Evolutionary conservation across 2,329 filamentous ascomycete species (phyloP).

Genomic region (Apiospora sp.): DNA sequence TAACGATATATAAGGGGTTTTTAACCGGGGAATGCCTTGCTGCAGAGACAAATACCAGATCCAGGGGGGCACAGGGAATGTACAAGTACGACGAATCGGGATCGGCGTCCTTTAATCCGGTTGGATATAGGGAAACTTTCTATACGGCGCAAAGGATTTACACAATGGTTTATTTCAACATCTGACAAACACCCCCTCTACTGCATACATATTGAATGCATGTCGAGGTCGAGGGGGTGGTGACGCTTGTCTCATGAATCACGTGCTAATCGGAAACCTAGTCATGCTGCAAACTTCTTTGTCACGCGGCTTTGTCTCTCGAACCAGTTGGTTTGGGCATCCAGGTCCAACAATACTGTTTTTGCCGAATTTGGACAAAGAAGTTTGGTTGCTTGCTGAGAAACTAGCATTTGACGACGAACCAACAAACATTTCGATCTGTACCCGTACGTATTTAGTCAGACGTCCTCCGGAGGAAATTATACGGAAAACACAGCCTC

Average conservation of each 20-base stretch:
- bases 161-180: neutral
- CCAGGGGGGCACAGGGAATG: neutral
- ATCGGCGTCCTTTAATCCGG: neutral
- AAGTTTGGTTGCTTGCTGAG: neutral
- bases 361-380: neutral
- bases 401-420: neutral
- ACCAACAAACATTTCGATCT: neutral
- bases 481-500: neutral
- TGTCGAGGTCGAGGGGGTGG: neutral
- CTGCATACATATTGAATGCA: neutral
- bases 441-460: neutral
- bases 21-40: neutral
- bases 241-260: neutral
- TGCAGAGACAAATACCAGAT: neutral
- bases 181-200: too few species aligned
- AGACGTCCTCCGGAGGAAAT: neutral
- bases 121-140: neutral
- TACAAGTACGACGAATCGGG: neutral
- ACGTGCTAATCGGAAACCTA: neutral
- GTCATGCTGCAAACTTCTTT: slow-evolving; percentile 1
- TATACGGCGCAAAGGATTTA: neutral
- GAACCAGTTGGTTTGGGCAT: neutral
- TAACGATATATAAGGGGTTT: slow-evolving; percentile 4
- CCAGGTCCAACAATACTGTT: neutral
- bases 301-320: neutral